Base-by-base conservation (phyloP, 2,329 filamentous ascomycete genomes). In the Fusarium sp. region DNA sequence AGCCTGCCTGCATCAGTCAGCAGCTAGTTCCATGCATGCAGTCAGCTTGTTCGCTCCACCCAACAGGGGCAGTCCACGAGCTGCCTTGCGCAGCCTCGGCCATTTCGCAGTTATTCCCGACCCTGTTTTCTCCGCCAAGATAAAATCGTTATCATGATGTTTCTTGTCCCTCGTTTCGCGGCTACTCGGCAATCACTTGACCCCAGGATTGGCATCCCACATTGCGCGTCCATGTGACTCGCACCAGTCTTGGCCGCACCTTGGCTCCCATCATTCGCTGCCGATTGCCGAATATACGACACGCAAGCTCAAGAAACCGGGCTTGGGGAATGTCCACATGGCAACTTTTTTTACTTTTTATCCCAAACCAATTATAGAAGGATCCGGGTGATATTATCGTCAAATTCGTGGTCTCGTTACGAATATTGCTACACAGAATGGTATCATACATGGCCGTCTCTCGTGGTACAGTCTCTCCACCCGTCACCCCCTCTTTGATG, bases 351-450 rank as follows among this genome's bases (percentile, higher is more conserved):
- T 28, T 27, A 30, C 30, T 16, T 36, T 53, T 15, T 47, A 9
- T 44, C 47, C 39, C 36, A 51, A 47, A 28, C 61, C 55, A 67
- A 52, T 46, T 60, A 54, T 61, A 55, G 53, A 69, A 57, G 48
- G 43, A 34, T 18, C 23, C 40, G 28, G 37, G n/a, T 40, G 47
- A 52, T 37, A 51, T 63, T 50, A 48, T 56, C 50, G 46, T 59
- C 28, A 60, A 54, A 46, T 59, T 74, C 73, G 69, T 75, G 59
- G 59, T 61, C 69, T 75, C 73, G 57, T 75, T 51, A 72, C 59
- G 41, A 55, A 57, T 73, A 64, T 56, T 59, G 51, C 28, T 71
- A 72, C 61, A 67, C 36, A 58, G 40, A 65, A 55, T 52, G 41
- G 46, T 71, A 60, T 73, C 68, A 58, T 73, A 72, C 63, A 68